These are phyloP conservation scores for Salix purpurea DNA, from an alignment of 345 rosid genomes.

Conservation along the genomic window DNA sequence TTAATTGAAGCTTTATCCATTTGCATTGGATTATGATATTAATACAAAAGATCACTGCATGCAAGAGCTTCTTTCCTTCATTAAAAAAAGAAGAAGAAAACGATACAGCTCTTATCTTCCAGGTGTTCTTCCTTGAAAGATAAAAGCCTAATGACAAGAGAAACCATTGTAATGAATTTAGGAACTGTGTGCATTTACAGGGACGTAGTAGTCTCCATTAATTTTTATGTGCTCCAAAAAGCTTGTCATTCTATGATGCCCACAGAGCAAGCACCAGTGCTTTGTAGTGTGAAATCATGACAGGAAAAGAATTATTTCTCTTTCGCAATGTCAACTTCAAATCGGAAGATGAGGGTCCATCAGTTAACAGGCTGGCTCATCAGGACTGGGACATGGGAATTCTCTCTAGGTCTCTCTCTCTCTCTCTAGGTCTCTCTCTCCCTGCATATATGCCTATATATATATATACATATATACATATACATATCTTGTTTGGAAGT, in stretches of 20 bases:
- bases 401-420: slow-evolving; percentile 13
- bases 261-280: not conserved
- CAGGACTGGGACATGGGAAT: not conserved
- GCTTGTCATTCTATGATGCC: not conserved
- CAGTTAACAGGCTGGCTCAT: slow-evolving; percentile 10
- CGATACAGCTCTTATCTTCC: not conserved
- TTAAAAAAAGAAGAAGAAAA: not conserved
- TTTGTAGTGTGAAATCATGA: not conserved
- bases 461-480: not conserved
- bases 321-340: slow-evolving; percentile 3
- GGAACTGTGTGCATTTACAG: not conserved
- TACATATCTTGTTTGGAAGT: slow-evolving; percentile 22
- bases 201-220: not conserved
- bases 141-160: too few relatives aligned
- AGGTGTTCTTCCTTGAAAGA: not conserved
- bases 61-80: not conserved
- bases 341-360: slow-evolving; percentile 1
- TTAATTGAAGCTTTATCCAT: not conserved
- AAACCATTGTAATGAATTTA: not conserved
- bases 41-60: not conserved
- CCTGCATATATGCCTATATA: not conserved
- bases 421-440: not conserved
- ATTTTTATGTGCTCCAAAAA: not conserved
- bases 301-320: not conserved
- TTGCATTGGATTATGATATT: not conserved